Conservation (phyloP, 768 basidiomycete species). For the Leccinellum luteum region DNA sequence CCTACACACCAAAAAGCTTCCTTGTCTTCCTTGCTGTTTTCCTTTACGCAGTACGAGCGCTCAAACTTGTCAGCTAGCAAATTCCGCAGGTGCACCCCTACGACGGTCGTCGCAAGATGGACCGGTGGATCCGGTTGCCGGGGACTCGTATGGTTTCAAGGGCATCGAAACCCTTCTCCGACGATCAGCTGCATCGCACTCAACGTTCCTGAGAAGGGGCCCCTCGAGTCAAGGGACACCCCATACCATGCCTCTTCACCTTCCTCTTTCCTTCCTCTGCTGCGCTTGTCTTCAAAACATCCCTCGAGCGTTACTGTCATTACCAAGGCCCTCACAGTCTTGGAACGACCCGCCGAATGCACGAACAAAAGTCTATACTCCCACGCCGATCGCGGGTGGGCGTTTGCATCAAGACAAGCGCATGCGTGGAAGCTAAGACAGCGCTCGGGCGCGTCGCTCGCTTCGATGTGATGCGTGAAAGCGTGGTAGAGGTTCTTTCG, state of each 20-base stretch:
- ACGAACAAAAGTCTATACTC: conserved; percentile 5
- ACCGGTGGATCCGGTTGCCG: no score
- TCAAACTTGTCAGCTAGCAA: not conserved
- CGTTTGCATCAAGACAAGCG: not conserved
- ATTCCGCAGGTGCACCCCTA: not conserved
- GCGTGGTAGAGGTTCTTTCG: conserved; percentile 1
- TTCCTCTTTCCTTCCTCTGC: not conserved
- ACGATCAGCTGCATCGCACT: conserved; percentile 4
- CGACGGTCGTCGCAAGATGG: not conserved
- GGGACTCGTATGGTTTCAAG: not conserved
- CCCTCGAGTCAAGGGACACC: not conserved
- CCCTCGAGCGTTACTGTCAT: conserved; percentile 10
- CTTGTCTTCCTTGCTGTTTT: not conserved
- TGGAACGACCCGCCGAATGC: not conserved
- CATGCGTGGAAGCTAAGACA: not conserved
- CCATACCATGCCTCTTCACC: conserved; percentile 1
- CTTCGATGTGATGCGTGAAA: conserved; percentile 3
- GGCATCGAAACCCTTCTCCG: conserved; percentile 3
- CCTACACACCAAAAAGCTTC: not conserved
- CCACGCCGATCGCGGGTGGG: not conserved
- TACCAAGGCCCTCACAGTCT: conserved; percentile 1
- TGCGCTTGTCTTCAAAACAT: not conserved
- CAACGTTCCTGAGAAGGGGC: not conserved
- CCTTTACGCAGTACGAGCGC: not conserved
- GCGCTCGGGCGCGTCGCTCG: not conserved